These are phyloP conservation scores for Collybiopsis confluens DNA, from an alignment of 768 basidiomycete species.

Conservation along the genomic window DNA sequence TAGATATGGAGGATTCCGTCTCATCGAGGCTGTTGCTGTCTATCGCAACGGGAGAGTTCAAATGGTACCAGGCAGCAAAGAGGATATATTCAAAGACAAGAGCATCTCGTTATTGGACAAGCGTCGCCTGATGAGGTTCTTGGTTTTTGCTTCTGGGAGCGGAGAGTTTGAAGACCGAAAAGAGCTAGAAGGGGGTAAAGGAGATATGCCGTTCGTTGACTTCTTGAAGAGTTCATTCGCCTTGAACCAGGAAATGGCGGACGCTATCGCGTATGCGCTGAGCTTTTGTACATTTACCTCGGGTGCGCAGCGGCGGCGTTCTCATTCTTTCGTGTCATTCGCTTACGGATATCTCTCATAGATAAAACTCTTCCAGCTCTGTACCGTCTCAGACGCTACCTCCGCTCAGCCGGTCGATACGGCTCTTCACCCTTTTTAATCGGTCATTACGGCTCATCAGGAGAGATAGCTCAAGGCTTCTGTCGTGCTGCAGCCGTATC, in stretches of 20 bases:
- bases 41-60: slow-evolving; percentile 45
- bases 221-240: slow-evolving; percentile 66
- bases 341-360: slow-evolving; percentile 21
- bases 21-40: slow-evolving; percentile 68
- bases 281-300: slow-evolving; percentile 58
- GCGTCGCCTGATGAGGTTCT: slow-evolving; percentile 86
- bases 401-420: slow-evolving; percentile 80
- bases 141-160: slow-evolving; percentile 67
- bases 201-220: slow-evolving; percentile 50
- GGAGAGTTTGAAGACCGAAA: slow-evolving; percentile 59
- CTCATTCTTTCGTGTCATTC: neutral
- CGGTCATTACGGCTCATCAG: slow-evolving; percentile 92
- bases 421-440: slow-evolving; percentile 84
- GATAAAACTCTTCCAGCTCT: slow-evolving; percentile 68
- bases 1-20: slow-evolving; percentile 85
- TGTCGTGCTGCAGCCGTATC: slow-evolving; percentile 82
- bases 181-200: slow-evolving; percentile 52
- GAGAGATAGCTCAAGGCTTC: slow-evolving; percentile 91
- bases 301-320: slow-evolving; percentile 40
- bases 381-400: slow-evolving; percentile 64
- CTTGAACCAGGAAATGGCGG: slow-evolving; percentile 51
- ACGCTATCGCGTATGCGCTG: slow-evolving; percentile 71
- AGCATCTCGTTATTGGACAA: slow-evolving; percentile 78
- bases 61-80: slow-evolving; percentile 85
- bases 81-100: slow-evolving; percentile 87